phyloP scores from a whole-genome alignment of 352 stramenopile genomes.

The Globisporangium radiosum region DNA sequence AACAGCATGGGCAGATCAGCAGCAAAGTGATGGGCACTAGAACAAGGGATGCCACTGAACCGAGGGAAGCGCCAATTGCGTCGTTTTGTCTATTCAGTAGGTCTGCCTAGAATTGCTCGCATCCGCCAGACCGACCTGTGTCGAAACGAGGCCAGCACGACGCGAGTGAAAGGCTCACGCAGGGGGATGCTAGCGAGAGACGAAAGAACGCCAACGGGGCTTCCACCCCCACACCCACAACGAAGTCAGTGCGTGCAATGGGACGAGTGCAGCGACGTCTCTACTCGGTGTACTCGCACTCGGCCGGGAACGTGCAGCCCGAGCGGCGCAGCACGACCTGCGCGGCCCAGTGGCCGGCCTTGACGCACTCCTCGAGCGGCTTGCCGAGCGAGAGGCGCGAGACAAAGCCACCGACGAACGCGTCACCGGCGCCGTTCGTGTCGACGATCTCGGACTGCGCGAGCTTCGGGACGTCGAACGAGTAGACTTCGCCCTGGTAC shows the following conservation, averaged over 20 bases:
- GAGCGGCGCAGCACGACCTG: conserved; percentile 96
- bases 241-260: background rate
- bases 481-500: conserved; percentile 88
- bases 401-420: conserved; percentile 98
- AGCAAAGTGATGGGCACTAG: background rate
- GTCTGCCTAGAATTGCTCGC: too few species aligned
- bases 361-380: conserved; percentile 91
- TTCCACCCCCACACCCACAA: conserved; percentile 9
- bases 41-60: too few species aligned
- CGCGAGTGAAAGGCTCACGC: background rate
- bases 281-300: conserved; percentile 90
- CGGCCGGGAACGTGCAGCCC: conserved; percentile 93
- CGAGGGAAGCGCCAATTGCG: too few species aligned
- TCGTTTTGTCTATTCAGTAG: background rate
- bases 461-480: conserved; percentile 90
- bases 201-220: conserved; percentile 19
- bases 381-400: conserved; percentile 86
- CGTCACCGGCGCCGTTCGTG: conserved; percentile 98
- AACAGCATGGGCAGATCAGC: background rate
- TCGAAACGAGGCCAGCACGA: background rate
- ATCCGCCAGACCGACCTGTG: too few species aligned
- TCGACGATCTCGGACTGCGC: conserved; percentile 92
- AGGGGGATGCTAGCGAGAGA: conserved; percentile 3
- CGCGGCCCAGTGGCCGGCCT: conserved; percentile 95
- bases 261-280: background rate